Conservation (phyloP, 768 basidiomycete genomes). For the Mycena albidolilacea region DNA sequence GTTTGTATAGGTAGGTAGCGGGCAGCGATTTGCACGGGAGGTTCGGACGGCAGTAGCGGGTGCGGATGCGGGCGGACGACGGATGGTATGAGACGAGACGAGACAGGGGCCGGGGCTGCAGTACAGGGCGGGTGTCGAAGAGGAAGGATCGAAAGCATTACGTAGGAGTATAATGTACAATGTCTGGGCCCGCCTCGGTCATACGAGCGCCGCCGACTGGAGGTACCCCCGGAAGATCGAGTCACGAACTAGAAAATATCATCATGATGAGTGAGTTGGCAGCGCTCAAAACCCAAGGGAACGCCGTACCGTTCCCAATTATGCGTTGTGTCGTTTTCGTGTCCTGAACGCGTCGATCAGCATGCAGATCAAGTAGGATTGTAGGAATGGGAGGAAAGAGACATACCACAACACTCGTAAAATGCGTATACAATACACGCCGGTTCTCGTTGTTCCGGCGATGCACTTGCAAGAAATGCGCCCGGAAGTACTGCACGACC, state of each 20-base stretch:
- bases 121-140: conserved; percentile 17
- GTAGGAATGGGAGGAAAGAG: conserved; percentile 6
- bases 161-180: conserved; percentile 36
- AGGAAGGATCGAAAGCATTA: conserved; percentile 30
- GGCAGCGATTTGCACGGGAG: conserved; percentile 11
- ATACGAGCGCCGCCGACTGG: conserved; percentile 80
- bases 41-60: conserved; percentile 2
- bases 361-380: background rate
- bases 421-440: conserved; percentile 85
- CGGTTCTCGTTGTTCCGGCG: conserved; percentile 84
- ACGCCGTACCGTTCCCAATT: conserved; percentile 77
- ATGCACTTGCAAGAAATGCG: conserved; percentile 89
- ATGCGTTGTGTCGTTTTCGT: conserved; percentile 88
- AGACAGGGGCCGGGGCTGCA: conserved; percentile 7
- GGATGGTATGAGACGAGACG: background rate
- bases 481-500: conserved; percentile 89
- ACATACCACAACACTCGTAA: conserved; percentile 85
- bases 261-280: conserved; percentile 34
- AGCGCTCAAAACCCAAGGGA: conserved; percentile 6
- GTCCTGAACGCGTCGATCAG: conserved; percentile 61
- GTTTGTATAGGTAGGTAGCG: conserved; percentile 1
- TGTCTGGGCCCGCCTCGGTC: conserved; percentile 37
- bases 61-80: background rate
- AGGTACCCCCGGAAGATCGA: conserved; percentile 84
- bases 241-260: conserved; percentile 67